Conservation (phyloP, 2,329 filamentous ascomycete species). For the Ilyonectria mors-panacis region DNA sequence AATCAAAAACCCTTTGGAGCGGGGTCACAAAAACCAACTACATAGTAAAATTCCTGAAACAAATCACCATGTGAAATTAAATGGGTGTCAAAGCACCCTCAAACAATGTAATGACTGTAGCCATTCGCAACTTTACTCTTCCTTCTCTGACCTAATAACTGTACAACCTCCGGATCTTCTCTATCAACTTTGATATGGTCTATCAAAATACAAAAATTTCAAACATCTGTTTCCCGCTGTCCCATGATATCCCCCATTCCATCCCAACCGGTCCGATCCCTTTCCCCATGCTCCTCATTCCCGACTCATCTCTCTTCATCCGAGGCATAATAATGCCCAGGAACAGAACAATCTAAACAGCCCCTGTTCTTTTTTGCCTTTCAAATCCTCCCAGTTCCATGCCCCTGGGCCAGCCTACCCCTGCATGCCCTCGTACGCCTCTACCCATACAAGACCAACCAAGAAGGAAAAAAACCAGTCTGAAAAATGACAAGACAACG, state of each 20-base stretch:
- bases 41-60: neutral
- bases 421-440: conserved; percentile 37
- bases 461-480: conserved; percentile 25
- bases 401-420: conserved; percentile 31
- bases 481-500: conserved; percentile 39
- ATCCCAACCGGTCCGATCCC: conserved; percentile 12
- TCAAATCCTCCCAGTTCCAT: conserved; percentile 30
- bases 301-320: neutral
- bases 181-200: conserved; percentile 35
- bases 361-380: conserved; percentile 34
- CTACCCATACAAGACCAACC: conserved; percentile 34
- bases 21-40: neutral
- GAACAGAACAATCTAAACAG: conserved; percentile 20
- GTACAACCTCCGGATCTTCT: conserved; percentile 39
- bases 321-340: conserved; percentile 6
- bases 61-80: neutral
- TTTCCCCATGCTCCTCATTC: neutral
- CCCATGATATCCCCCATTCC: conserved; percentile 14
- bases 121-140: conserved; percentile 25
- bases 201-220: conserved; percentile 34
- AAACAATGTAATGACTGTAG: conserved; percentile 24
- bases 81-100: conserved; percentile 24
- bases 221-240: conserved; percentile 18
- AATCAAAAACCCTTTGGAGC: conserved; percentile 5
- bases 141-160: conserved; percentile 36